phyloP scores from a whole-genome alignment of 306 rosid species.

The Adenanthera pavonina region DNA sequence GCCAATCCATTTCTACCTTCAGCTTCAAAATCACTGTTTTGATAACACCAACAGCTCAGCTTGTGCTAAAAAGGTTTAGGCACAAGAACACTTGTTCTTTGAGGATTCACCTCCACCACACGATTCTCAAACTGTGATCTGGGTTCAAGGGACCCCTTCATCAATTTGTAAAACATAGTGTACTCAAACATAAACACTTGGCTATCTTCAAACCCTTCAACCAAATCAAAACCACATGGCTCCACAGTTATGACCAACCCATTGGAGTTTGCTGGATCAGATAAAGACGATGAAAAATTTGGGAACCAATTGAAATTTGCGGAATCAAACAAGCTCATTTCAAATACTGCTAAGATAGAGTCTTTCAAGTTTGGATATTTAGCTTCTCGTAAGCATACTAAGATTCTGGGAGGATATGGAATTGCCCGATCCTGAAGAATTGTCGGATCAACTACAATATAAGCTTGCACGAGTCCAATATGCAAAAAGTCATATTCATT shows the following conservation, averaged over 20 bases:
- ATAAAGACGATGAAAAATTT: neutral
- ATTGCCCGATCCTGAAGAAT: too few species aligned
- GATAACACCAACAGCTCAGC: too few species aligned
- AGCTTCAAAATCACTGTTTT: too few species aligned
- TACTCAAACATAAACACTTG: too few species aligned
- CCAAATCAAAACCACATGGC: neutral
- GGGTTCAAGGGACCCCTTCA: neutral
- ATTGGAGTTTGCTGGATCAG: neutral
- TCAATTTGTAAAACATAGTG: constrained; percentile 8
- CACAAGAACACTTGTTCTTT: neutral
- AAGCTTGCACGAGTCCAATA: neutral
- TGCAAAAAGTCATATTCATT: neutral
- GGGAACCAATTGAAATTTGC: constrained; percentile 7
- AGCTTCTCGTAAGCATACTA: neutral
- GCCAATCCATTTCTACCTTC: too few species aligned
- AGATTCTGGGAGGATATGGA: neutral
- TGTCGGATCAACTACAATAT: neutral
- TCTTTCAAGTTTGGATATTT: neutral
- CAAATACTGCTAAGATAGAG: neutral
- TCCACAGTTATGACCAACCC: neutral
- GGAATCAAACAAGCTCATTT: neutral
- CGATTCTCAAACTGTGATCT: neutral
- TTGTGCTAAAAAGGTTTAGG: neutral
- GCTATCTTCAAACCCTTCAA: neutral
- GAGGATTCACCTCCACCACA: neutral